These are phyloP conservation scores for Fusarium albidum DNA, from an alignment of 2,329 filamentous ascomycete species.

Conservation along the genomic window DNA sequence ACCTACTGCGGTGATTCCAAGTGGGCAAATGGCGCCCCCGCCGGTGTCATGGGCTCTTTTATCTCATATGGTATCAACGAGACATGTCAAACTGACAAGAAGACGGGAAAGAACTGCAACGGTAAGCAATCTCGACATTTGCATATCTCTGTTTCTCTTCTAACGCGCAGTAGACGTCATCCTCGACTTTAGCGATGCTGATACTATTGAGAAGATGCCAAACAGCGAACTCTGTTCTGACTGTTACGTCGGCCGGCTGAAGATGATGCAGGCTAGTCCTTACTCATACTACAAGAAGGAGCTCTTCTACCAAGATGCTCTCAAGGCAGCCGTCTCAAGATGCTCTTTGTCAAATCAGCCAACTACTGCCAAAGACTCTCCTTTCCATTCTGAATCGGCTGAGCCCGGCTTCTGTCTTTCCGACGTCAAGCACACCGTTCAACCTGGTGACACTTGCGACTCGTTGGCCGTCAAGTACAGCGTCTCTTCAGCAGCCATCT, in stretches of 20 bases:
- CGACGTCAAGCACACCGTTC: conserved; percentile 9
- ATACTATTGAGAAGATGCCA: conserved; percentile 8
- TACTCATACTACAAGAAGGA: conserved; percentile 15
- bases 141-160: background rate
- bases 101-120: conserved; percentile 23
- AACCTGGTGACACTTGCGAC: conserved; percentile 17
- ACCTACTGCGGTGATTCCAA: background rate
- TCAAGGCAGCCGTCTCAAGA: conserved; percentile 2
- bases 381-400: background rate
- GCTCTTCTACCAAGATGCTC: conserved; percentile 11
- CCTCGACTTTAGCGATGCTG: background rate
- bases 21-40: conserved; percentile 4
- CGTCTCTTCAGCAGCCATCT: conserved; percentile 20
- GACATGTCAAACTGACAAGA: conserved; percentile 15
- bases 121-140: conserved; percentile 10
- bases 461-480: conserved; percentile 18
- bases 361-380: background rate
- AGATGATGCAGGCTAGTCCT: conserved; percentile 27
- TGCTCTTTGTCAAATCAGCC: conserved; percentile 4
- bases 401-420: conserved; percentile 15
- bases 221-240: conserved; percentile 14
- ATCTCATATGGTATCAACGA: conserved; percentile 19
- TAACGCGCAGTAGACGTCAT: conserved; percentile 1
- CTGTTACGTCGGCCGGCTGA: conserved; percentile 19
- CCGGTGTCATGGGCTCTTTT: conserved; percentile 3